Conservation (phyloP, 2,329 filamentous ascomycete species). For the Chaetomiaceae sp. region DNA sequence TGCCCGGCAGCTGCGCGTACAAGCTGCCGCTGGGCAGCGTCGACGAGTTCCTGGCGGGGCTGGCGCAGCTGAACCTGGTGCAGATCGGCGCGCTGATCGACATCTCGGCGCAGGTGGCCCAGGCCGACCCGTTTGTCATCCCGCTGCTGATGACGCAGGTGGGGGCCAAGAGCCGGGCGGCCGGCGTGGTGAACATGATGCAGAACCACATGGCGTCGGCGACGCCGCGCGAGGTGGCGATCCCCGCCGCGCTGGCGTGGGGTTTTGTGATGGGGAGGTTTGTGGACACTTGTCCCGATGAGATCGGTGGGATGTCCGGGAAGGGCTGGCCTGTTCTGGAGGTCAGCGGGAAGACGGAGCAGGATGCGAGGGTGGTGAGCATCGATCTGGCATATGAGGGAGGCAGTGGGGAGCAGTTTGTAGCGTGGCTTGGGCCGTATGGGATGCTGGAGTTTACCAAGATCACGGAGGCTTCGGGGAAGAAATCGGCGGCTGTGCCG, state of each 20-base stretch:
- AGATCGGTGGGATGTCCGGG: conserved; percentile 15
- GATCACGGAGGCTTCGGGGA: conserved; percentile 24
- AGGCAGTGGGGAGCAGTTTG: conserved; percentile 21
- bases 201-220: conserved; percentile 33
- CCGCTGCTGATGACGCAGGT: conserved; percentile 32
- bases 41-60: neutral
- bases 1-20: conserved; percentile 14
- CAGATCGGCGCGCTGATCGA: conserved; percentile 33
- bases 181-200: conserved; percentile 38
- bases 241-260: conserved; percentile 33
- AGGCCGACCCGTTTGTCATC: conserved; percentile 29
- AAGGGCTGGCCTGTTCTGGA: conserved; percentile 26
- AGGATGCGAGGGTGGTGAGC: conserved; percentile 15
- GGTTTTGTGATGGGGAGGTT: conserved; percentile 32
- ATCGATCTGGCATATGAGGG: conserved; percentile 27
- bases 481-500: conserved; percentile 32
- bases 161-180: conserved; percentile 34
- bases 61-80: conserved; percentile 29
- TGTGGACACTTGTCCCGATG: conserved; percentile 28
- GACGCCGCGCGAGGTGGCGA: conserved; percentile 32
- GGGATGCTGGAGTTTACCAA: conserved; percentile 32
- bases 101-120: conserved; percentile 27
- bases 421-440: conserved; percentile 38
- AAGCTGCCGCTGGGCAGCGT: no score
- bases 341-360: conserved; percentile 23